Evolutionary conservation across 176 grass and related monocot species (phyloP).

Genomic region (Alloteropsis semialata): DNA sequence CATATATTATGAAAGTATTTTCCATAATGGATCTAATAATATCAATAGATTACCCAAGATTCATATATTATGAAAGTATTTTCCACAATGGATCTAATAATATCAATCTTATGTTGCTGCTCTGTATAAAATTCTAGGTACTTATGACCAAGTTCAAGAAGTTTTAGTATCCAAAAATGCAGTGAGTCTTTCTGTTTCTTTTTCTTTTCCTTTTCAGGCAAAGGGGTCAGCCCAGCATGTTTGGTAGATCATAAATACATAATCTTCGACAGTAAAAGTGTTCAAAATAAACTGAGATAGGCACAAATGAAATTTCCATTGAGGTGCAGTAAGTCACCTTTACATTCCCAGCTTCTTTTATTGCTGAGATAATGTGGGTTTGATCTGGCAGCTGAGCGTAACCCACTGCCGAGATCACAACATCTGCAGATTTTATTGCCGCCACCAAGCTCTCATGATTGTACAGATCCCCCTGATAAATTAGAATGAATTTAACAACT

Average conservation of each 20-base stretch:
- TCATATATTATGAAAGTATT: no score
- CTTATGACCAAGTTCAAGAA: not conserved
- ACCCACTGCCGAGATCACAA: conserved; percentile 65
- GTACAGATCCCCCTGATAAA: conserved; percentile 63
- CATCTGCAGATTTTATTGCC: conserved; percentile 46
- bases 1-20: not conserved
- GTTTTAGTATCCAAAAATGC: not conserved
- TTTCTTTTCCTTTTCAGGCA: not conserved
- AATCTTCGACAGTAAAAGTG: not conserved
- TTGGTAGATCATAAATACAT: not conserved
- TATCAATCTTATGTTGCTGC: not conserved
- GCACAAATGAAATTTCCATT: not conserved
- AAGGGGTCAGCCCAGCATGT: not conserved
- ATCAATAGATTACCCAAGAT: not conserved
- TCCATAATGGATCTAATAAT: not conserved
- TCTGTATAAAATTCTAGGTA: not conserved
- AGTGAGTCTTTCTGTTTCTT: no score
- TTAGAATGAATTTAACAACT: not conserved
- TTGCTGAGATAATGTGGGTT: conserved; percentile 59
- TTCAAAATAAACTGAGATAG: not conserved
- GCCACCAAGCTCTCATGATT: conserved; percentile 54
- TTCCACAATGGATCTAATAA: not conserved
- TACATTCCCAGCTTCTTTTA: conserved; percentile 59
- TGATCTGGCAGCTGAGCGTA: conserved; percentile 51
- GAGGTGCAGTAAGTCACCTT: conserved; percentile 38